A percentile compares a stretch with the other conserved stretches of the same genome.
These are phyloP conservation scores for Wakefieldia striispora DNA, from an alignment of 768 basidiomycete genomes.

Conservation along the genomic window DNA sequence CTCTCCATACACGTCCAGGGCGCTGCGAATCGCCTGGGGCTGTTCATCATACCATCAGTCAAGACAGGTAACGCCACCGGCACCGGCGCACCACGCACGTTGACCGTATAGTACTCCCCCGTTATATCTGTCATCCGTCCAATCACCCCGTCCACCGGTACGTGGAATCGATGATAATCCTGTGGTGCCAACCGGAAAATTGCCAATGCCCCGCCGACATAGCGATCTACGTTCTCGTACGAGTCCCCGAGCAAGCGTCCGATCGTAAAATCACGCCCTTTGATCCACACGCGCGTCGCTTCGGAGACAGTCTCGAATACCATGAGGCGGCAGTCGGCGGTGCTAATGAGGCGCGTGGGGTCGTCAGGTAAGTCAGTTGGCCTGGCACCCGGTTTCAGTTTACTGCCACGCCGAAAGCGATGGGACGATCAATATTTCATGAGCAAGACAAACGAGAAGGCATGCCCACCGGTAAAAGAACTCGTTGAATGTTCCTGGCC, in stretches of 20 bases:
- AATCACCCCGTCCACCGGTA: constrained; percentile 80
- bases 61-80: background rate
- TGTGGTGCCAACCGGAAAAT: constrained; percentile 93
- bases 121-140: constrained; percentile 80
- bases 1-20: constrained; percentile 91
- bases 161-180: constrained; percentile 95
- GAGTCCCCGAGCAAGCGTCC: constrained; percentile 73
- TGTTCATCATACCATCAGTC: constrained; percentile 26
- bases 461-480: constrained; percentile 73
- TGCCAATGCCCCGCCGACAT: constrained; percentile 75
- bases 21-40: constrained; percentile 92
- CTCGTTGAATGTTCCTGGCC: constrained; percentile 83
- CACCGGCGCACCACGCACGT: constrained; percentile 45
- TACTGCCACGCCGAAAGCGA: constrained; percentile 43
- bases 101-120: constrained; percentile 97
- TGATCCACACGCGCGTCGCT: constrained; percentile 94
- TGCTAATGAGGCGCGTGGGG: constrained; percentile 75
- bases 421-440: constrained; percentile 1
- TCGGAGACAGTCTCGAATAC: constrained; percentile 83
- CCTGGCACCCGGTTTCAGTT: constrained; percentile 81
- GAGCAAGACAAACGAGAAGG: background rate
- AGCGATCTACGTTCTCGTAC: constrained; percentile 69
- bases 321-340: constrained; percentile 97
- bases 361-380: constrained; percentile 73
- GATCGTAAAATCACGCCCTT: constrained; percentile 91